Conservation (phyloP, 2,329 filamentous ascomycete species). For the Ophiostoma himal-ulmi region DNA sequence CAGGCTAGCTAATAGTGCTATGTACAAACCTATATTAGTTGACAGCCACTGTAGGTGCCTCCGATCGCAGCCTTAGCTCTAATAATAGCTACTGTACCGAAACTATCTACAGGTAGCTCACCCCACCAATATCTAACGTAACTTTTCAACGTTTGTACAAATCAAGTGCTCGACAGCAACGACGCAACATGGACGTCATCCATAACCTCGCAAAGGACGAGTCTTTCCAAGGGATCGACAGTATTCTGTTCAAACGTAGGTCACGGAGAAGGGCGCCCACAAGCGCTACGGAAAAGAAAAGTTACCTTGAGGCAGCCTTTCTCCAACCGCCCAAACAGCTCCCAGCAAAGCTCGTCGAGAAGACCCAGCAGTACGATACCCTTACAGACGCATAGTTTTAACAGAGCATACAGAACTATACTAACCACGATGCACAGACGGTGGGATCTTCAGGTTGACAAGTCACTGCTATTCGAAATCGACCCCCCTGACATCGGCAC, state of each 20-base stretch:
- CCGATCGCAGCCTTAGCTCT: too few relatives aligned
- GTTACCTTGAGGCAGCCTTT: conserved; percentile 67
- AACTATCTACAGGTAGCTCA: too few relatives aligned
- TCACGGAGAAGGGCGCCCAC: conserved; percentile 12
- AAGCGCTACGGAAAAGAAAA: conserved; percentile 53
- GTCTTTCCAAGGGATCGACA: conserved; percentile 21
- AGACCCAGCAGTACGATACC: conserved; percentile 63
- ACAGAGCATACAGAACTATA: neutral
- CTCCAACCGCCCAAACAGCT: conserved; percentile 75
- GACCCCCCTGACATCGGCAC: conserved; percentile 89
- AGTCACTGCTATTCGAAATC: conserved; percentile 77
- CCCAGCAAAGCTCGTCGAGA: conserved; percentile 79
- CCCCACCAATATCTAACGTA: neutral
- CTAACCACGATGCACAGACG: conserved; percentile 32
- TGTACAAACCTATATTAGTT: too few relatives aligned
- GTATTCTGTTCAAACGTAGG: conserved; percentile 22
- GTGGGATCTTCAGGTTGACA: conserved; percentile 78
- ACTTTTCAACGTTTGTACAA: neutral
- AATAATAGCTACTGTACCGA: too few relatives aligned
- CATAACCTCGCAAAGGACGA: conserved; percentile 18
- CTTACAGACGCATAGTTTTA: neutral
- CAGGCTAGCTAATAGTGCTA: too few relatives aligned
- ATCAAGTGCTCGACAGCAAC: neutral
- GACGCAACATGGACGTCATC: conserved; percentile 19
- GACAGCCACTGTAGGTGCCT: too few relatives aligned